Conservation (phyloP, 1,139 yeast genomes). For the Zygoascus sp. region DNA sequence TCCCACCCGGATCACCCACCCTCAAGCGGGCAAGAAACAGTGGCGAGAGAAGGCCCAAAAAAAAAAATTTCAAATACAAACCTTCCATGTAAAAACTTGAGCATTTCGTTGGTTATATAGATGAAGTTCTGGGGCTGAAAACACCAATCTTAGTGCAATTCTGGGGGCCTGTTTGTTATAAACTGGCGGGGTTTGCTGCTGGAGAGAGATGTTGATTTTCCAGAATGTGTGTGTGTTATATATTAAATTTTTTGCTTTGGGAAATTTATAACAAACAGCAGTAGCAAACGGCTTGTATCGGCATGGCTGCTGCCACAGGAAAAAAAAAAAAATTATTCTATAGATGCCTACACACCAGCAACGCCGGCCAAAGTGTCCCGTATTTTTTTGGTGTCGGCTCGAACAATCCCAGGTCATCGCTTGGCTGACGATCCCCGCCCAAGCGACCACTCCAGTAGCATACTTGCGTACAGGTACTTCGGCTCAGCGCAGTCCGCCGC, state of each 20-base stretch:
- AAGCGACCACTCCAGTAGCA: too few relatives aligned
- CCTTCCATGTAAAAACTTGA: constrained; percentile 80
- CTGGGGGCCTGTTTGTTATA: too few relatives aligned
- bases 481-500: too few relatives aligned
- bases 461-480: too few relatives aligned
- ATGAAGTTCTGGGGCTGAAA: not conserved
- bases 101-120: constrained; percentile 41
- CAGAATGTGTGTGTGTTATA: not conserved
- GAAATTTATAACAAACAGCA: too few relatives aligned
- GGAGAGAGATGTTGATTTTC: not conserved
- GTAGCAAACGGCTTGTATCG: not conserved
- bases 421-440: too few relatives aligned
- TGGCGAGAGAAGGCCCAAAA: too few relatives aligned
- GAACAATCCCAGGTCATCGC: too few relatives aligned
- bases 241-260: not conserved
- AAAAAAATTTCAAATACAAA: constrained; percentile 22
- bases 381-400: too few relatives aligned
- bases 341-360: too few relatives aligned
- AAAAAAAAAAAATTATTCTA: not conserved
- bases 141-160: not conserved
- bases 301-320: not conserved
- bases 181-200: not conserved
- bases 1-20: constrained; percentile 2
- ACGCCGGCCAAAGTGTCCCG: not conserved
- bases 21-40: constrained; percentile 1